Evolutionary conservation across 495 filamentous ascomycete species (phyloP).

Genomic region (Xylaria bambusicola): DNA sequence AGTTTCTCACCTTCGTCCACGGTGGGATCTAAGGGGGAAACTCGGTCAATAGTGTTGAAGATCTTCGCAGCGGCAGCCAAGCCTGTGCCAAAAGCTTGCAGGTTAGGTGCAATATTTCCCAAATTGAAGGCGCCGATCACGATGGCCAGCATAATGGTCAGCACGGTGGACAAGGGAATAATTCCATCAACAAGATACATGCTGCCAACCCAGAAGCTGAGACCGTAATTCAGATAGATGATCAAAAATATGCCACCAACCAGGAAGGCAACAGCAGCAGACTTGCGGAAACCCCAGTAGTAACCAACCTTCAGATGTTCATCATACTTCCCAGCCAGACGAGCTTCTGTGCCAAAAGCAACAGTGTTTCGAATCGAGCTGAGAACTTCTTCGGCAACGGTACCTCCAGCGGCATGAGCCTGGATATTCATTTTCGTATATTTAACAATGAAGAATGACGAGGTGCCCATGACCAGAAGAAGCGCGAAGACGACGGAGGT

Average conservation of each 20-base stretch:
- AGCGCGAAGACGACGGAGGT: constrained; percentile 75
- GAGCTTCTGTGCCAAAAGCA: constrained; percentile 89
- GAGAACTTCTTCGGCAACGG: constrained; percentile 91
- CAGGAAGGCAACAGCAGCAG: constrained; percentile 71
- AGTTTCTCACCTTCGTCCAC: constrained; percentile 69
- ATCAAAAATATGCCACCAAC: constrained; percentile 78
- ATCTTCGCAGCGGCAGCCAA: constrained; percentile 88
- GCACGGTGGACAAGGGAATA: constrained; percentile 54
- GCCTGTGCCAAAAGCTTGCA: constrained; percentile 78
- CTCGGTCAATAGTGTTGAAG: constrained; percentile 85
- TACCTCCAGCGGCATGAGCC: constrained; percentile 81
- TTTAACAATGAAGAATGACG: constrained; percentile 73
- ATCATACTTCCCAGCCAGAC: constrained; percentile 83
- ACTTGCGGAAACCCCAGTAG: constrained; percentile 73
- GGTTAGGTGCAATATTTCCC: constrained; percentile 84
- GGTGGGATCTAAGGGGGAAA: constrained; percentile 83
- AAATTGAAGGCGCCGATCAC: constrained; percentile 91
- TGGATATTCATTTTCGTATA: constrained; percentile 75
- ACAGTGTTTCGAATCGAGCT: constrained; percentile 91
- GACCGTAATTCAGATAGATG: constrained; percentile 84
- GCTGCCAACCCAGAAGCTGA: constrained; percentile 95
- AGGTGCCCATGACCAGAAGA: constrained; percentile 69
- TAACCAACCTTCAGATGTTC: constrained; percentile 70
- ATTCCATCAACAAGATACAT: constrained; percentile 70
- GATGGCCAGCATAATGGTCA: constrained; percentile 86